phyloP scores from a whole-genome alignment of 2,329 filamentous ascomycete species.

The Phialophora expanda region DNA sequence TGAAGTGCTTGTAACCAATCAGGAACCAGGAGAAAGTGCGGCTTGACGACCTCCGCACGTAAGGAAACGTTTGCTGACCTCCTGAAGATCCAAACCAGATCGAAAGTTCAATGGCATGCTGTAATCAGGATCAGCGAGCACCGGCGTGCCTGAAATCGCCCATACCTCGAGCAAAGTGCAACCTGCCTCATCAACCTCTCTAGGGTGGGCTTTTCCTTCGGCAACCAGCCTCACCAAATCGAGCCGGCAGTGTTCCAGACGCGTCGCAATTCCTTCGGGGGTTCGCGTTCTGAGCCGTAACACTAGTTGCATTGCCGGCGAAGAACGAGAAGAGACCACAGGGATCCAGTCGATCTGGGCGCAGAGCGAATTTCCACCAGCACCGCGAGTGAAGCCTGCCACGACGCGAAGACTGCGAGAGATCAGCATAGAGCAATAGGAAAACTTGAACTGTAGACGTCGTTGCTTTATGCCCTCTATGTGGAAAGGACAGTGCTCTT shows the following conservation, averaged over 20 bases:
- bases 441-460: constrained; percentile 1
- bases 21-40: not conserved
- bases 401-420: constrained; percentile 14
- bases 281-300: no score
- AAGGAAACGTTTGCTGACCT: not conserved
- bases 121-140: not conserved
- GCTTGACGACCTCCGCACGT: not conserved
- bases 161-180: constrained; percentile 2
- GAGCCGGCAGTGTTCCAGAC: not conserved
- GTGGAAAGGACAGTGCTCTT: constrained; percentile 4
- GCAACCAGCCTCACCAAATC: constrained; percentile 7
- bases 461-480: not conserved
- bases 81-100: no score
- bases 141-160: not conserved
- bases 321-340: not conserved
- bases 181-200: not conserved
- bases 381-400: constrained; percentile 1
- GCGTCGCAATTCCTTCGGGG: no score
- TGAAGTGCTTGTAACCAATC: not conserved
- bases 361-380: constrained; percentile 8
- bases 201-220: constrained; percentile 9
- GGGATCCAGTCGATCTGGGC: constrained; percentile 14
- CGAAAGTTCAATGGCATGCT: not conserved
- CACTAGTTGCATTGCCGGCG: not conserved
- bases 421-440: constrained; percentile 12